A percentile compares a stretch with the other conserved stretches of the same genome.
Evolutionary conservation across 1,284 basidiomycete genomes (phyloP).

Genomic region (Anthracocystis panici-leucophaei): DNA sequence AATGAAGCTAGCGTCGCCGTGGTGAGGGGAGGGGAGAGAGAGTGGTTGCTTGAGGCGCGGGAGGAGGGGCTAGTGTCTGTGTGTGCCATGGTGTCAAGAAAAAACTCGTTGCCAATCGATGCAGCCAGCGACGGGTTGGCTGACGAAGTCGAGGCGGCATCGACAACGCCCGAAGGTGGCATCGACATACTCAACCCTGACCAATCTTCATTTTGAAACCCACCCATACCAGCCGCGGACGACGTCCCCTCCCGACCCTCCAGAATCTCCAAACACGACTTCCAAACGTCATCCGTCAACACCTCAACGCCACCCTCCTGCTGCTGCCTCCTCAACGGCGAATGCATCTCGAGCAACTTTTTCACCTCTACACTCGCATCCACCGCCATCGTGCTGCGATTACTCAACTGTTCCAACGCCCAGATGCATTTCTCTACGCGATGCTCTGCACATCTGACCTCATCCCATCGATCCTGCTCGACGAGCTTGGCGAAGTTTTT

Average conservation of each 20-base stretch:
- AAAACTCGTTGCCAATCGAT: constrained; percentile 1
- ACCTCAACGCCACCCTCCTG: neutral
- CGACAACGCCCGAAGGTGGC: neutral
- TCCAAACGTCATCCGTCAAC: constrained; percentile 38
- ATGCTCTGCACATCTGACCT: constrained; percentile 25
- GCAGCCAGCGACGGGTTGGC: neutral
- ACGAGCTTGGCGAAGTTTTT: constrained; percentile 16
- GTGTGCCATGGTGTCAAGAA: constrained; percentile 6
- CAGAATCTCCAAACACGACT: constrained; percentile 34
- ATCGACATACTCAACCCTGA: neutral
- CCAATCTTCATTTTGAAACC: constrained; percentile 1
- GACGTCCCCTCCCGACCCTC: constrained; percentile 2
- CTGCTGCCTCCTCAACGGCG: constrained; percentile 17
- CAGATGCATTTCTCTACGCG: constrained; percentile 41
- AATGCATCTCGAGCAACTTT: constrained; percentile 25
- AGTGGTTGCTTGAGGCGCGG: constrained; percentile 25
- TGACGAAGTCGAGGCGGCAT: neutral
- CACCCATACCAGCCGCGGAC: neutral
- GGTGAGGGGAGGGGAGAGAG: constrained; percentile 27
- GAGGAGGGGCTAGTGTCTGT: constrained; percentile 11
- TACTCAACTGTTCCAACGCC: constrained; percentile 43
- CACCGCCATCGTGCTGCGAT: constrained; percentile 31
- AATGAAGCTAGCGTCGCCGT: constrained; percentile 14
- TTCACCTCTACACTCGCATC: constrained; percentile 29
- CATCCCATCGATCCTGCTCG: constrained; percentile 19